Conservation (phyloP, 352 stramenopile species). For the Phytophthora pluvialis region DNA sequence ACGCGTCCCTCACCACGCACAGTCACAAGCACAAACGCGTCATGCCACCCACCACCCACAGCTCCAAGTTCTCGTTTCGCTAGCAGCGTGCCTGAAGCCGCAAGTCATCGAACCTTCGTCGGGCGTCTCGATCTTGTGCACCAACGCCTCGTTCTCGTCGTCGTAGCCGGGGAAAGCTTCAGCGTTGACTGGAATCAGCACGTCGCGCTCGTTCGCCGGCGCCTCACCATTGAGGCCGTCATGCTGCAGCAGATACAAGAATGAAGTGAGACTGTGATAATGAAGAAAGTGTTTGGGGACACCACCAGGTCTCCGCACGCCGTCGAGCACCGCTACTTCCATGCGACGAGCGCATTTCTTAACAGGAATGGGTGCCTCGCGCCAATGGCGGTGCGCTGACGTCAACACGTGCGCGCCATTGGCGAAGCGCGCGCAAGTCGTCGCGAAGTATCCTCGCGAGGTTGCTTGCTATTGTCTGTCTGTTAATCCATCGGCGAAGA, state of each 20-base stretch:
- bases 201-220: not conserved
- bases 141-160: not conserved
- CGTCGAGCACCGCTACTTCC: not conserved
- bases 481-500: not conserved
- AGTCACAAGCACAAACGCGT: not conserved
- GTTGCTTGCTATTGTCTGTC: not conserved
- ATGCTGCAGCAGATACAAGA: not conserved
- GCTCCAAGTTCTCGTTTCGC: not conserved
- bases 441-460: no score
- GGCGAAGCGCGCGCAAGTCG: not conserved
- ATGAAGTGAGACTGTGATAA: not conserved
- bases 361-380: not conserved
- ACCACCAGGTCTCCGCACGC: not conserved
- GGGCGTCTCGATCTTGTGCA: not conserved
- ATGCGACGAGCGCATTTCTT: constrained; percentile 7
- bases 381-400: not conserved
- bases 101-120: not conserved
- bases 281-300: not conserved
- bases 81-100: not conserved
- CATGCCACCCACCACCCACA: not conserved
- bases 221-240: not conserved
- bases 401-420: not conserved
- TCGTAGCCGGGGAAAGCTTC: not conserved
- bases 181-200: not conserved
- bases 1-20: not conserved